phyloP scores from a whole-genome alignment of 2,329 filamentous ascomycete genomes.

The Eurotiales sp. region DNA sequence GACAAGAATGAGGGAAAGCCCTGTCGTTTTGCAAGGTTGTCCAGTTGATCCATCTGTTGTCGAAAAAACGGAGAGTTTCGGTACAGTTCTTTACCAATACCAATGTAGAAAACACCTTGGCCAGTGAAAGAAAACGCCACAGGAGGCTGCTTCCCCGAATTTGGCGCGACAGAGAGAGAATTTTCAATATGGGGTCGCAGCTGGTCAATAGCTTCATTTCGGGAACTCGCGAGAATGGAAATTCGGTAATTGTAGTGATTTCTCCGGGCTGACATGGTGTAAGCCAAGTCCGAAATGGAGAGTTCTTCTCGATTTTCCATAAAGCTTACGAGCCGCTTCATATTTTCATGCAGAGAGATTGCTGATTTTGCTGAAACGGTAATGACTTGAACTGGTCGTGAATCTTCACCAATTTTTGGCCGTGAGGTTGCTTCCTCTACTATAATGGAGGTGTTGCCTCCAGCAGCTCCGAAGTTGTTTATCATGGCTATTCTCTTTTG shows the following conservation, averaged over 20 bases:
- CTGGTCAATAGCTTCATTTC: not conserved
- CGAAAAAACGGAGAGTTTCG: conserved; percentile 23
- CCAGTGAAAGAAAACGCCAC: conserved; percentile 24
- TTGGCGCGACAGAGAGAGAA: too few species aligned
- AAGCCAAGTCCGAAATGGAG: conserved; percentile 46
- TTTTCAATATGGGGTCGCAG: not conserved
- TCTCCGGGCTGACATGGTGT: conserved; percentile 61
- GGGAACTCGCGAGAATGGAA: not conserved
- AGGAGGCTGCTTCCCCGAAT: not conserved
- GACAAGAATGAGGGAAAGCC: conserved; percentile 30
- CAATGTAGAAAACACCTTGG: conserved; percentile 24
- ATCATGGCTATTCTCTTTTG: conserved; percentile 43
- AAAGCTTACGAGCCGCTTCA: conserved; percentile 20
- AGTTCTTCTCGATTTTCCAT: not conserved
- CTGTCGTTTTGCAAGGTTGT: conserved; percentile 23
- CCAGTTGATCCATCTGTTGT: conserved; percentile 25
- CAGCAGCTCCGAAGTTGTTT: conserved; percentile 69
- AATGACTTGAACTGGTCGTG: conserved; percentile 53
- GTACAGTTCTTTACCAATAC: conserved; percentile 27
- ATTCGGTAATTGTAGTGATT: conserved; percentile 47
- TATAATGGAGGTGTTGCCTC: conserved; percentile 60
- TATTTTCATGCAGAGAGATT: conserved; percentile 46
- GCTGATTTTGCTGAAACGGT: conserved; percentile 53
- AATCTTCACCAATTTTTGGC: conserved; percentile 38
- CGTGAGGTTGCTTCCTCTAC: conserved; percentile 33